Base-by-base conservation (phyloP, 495 filamentous ascomycete genomes). In the Penicillium roqueforti region DNA sequence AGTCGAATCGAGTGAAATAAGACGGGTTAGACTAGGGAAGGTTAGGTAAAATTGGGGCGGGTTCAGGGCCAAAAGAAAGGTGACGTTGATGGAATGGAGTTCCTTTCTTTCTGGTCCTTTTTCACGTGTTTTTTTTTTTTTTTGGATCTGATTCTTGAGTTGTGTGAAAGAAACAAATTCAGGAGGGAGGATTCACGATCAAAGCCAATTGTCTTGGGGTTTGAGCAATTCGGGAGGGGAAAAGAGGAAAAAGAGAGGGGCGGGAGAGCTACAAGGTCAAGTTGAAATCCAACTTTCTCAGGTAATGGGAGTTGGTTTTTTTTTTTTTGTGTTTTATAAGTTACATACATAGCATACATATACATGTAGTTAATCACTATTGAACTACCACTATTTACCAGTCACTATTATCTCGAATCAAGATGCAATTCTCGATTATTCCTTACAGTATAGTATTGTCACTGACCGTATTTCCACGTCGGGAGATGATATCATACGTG, bases 131-230 rank as follows among this genome's bases (percentile, higher is more conserved):
- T 25, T 9, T 20, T 31, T n/a, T 46, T 25, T 18, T 47, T 47
- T 36, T 47, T 22, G 8, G 23, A 2, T 37, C 36, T 23, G 10
- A 18, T 9, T 25, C 14, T 25, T 43, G n/a, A n/a, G 40, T 25
- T 46, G 1, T 46, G 19, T 29, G 19, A 36, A 23, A 47, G 10
- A 47, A 47, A 47, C 26, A 36, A 37, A 38, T 31, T 40, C 16
- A 38, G 16, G 8, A 31, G 18, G 18, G 9, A 37, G n/a, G 10
- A 22, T 19, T n/a, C 67, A 88, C 87, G 57, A 83, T 80, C 68
- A 82, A 76, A 58, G 86, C 82, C 73, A 85, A 75, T 69, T 69
- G 82, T 87, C 67, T 82, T 80, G 28, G 7, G 41, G 23, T 3
- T 70, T 80, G 84, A 84, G 87, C 85, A 58, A 69, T 63, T 66